These are phyloP conservation scores for Colletotrichum noveboracense DNA, from an alignment of 2,329 filamentous ascomycete genomes.

Conservation along the genomic window DNA sequence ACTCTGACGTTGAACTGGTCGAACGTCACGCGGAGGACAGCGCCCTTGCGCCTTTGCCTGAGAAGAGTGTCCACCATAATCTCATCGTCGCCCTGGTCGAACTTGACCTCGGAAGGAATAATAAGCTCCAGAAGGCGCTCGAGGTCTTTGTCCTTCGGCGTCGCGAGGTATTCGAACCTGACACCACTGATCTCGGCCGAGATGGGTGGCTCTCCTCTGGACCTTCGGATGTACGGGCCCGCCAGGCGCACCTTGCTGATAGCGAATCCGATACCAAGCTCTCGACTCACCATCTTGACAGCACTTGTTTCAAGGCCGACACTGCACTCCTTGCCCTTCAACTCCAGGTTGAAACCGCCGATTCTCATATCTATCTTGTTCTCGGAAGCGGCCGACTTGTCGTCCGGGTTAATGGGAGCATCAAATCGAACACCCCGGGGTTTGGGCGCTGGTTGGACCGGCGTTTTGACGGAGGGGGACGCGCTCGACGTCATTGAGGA, in stretches of 20 bases:
- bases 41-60: conserved; percentile 84
- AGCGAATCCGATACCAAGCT: conserved; percentile 72
- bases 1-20: conserved; percentile 68
- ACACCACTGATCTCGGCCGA: conserved; percentile 68
- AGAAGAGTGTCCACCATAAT: conserved; percentile 93
- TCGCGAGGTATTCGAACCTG: conserved; percentile 72
- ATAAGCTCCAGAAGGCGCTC: conserved; percentile 84
- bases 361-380: conserved; percentile 80
- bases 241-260: conserved; percentile 78
- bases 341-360: conserved; percentile 75
- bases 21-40: conserved; percentile 75
- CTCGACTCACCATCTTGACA: conserved; percentile 79
- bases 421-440: conserved; percentile 64
- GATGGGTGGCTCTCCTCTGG: conserved; percentile 63
- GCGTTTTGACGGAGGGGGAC: conserved; percentile 48
- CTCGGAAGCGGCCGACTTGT: conserved; percentile 49
- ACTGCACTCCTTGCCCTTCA: conserved; percentile 80
- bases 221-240: conserved; percentile 68
- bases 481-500: conserved; percentile 80
- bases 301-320: conserved; percentile 79
- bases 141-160: conserved; percentile 80
- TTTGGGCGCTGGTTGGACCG: conserved; percentile 46
- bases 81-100: conserved; percentile 84
- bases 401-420: conserved; percentile 53
- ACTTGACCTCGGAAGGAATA: conserved; percentile 90